Base-by-base conservation (phyloP, 352 stramenopile species). In the Phytophthora litchii region DNA sequence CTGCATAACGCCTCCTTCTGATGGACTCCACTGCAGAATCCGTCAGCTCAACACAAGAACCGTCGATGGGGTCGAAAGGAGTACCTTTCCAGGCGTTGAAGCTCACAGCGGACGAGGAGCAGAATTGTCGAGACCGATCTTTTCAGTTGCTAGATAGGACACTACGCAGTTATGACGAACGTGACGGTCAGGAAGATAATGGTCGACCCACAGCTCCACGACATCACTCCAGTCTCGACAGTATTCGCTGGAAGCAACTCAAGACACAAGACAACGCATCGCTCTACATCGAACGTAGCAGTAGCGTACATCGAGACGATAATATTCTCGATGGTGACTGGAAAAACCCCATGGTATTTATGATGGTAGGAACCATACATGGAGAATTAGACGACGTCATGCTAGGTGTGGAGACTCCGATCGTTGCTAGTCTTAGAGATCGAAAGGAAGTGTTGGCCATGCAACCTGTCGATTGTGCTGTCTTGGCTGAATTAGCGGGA, bases 111-210 rank as follows among this genome's bases (percentile, higher is more conserved):
- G 58, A 72, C 19, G 52, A 72, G 23, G 38, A 72, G 48, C 64
- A 69, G 48, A 47, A 58, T 21, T 69, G 57, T 37, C 59, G 38
- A 20, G 64, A 72, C 11, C 60, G 64, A 9, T 55, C 57, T 7
- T 70, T 71, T 25, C 66, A 71, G 13, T 19, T 74, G 43, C 55
- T 74, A 8, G 66, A 74, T 27, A 32, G 66, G 36, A 71, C 66
- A 31, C 46, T 74, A 6, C 66, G 66, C 16, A 70, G 41, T 34
- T 73, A 69, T 23, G 65, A 74, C 45, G 50, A 74, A 41, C 58
- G 64, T 8, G 52, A 69, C 29, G 54, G 48, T 4, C 44, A 61
- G 13, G 56, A 57, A 36, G 55, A 70, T 34, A 54, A 43, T 10
- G 48, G 49, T 12, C 49, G 42, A 12, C 14, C 37, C 11, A 49